phyloP scores from a whole-genome alignment of 306 rosid genomes.

The Sicyos edulis region DNA sequence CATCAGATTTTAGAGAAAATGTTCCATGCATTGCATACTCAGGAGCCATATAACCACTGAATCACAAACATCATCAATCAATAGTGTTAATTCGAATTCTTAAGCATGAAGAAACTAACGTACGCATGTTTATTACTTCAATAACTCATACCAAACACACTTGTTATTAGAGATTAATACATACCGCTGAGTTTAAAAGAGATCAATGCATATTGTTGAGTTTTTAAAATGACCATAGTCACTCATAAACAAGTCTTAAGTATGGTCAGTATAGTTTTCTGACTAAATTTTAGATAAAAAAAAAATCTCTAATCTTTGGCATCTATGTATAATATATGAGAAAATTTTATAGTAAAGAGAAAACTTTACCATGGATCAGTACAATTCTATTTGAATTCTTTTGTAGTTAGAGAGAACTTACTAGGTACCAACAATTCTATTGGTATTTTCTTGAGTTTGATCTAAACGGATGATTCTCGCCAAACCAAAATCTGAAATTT shows the following conservation, averaged over 20 bases:
- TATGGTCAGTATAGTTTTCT: too few relatives aligned
- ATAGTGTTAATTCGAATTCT: background rate
- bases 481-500: slow-evolving; percentile 43
- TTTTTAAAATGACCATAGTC: too few relatives aligned
- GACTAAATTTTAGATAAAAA: too few relatives aligned
- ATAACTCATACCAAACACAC: background rate
- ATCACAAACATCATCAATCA: background rate
- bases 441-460: slow-evolving; percentile 35
- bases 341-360: background rate
- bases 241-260: too few relatives aligned
- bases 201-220: too few relatives aligned
- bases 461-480: slow-evolving; percentile 29
- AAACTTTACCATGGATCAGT: too few relatives aligned
- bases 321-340: background rate
- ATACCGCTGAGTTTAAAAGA: too few relatives aligned
- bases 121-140: background rate
- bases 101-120: background rate
- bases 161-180: too few relatives aligned
- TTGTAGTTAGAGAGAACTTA: too few relatives aligned
- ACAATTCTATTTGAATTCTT: too few relatives aligned
- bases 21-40: slow-evolving; percentile 23
- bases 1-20: slow-evolving; percentile 19
- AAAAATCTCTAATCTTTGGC: background rate
- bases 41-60: slow-evolving; percentile 21
- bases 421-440: slow-evolving; percentile 33